Evolutionary conservation across 176 grass and related monocot genomes (phyloP).

Genomic region (Oryza punctata): DNA sequence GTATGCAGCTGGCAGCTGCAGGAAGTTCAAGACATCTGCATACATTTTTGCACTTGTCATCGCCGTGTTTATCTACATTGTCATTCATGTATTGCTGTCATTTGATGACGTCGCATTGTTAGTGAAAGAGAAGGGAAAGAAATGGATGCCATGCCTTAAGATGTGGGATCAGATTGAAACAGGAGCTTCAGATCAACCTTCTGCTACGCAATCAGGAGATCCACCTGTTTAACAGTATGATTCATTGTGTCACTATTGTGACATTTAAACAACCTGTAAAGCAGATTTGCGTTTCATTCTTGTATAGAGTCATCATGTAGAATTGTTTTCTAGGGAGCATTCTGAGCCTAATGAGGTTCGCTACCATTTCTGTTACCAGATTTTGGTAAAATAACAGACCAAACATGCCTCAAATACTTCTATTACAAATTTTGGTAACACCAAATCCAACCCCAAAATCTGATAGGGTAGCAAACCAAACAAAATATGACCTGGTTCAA

Average conservation of each 20-base stretch:
- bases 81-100: slow-evolving; percentile 37
- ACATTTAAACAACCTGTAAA: not conserved
- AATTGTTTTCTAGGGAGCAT: not conserved
- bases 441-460: not conserved
- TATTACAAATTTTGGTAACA: not conserved
- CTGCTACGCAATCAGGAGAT: not conserved
- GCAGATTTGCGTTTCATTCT: not conserved
- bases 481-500: not conserved
- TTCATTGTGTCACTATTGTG: not conserved
- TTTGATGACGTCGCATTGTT: slow-evolving; percentile 22
- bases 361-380: not conserved
- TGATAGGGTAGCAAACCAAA: not conserved
- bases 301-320: not conserved
- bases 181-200: slow-evolving; percentile 11
- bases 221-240: not conserved
- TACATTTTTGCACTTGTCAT: slow-evolving; percentile 46
- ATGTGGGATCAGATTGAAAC: not conserved
- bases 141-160: slow-evolving; percentile 24
- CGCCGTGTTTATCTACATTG: slow-evolving; percentile 43
- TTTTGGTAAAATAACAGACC: not conserved
- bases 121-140: slow-evolving; percentile 3
- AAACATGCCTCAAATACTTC: not conserved
- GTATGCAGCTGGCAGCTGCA: slow-evolving; percentile 52
- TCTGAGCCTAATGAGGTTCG: slow-evolving; percentile 16
- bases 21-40: slow-evolving; percentile 31